Evolutionary conservation across 1,284 basidiomycete species (phyloP), one percentile per base, ranked within the genome.

Genomic region (Melampsora medusae): DNA sequence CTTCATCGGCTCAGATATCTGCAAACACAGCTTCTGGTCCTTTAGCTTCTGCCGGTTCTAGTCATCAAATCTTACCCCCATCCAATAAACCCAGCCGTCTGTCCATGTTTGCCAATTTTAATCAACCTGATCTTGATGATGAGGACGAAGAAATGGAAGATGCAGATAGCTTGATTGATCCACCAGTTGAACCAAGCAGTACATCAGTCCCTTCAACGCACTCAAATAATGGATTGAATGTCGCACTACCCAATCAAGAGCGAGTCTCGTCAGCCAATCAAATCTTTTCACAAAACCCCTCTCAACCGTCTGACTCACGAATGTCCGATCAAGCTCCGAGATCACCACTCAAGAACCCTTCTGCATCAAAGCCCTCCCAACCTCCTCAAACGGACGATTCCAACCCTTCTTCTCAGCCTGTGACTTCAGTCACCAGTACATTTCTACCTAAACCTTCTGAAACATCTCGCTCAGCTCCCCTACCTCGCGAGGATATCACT

Each of bases 81-180:
- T 50, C n/a, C 42, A 28, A 42, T 16, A 75, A 75, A 67, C 31
- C 72, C 46, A 75, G 72, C 49, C 50, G 72, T 42, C 65, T 75
- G 1, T 75, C 72, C 2, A 75, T 50, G 19, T 62, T 56, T 59
- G 60, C 67, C 38, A 49, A 61, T 5, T 62, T 67, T 48, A 65
- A 65, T 33, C 33, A 10, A n/a, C 28, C 50, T 42, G 64, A 74
- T 42, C 35, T 59, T 22, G 53, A 75, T n/a, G 72, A 74, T 46
- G 65, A 74, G n/a, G 72, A 74, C 35, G 48, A 74, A 14, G 71
- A 56, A 5, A 59, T 59, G 53, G 53, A 49, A 28, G 22, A 74
- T 19, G 31, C 19, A 17, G 17, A 66, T 10, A 22, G 53, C 53
- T 59, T 59, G 19, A 28, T 59, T n/a, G 53, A 59, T 42, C 42